Evolutionary conservation across 331 rosid genomes (phyloP).

Genomic region (Spiraea crenata): DNA sequence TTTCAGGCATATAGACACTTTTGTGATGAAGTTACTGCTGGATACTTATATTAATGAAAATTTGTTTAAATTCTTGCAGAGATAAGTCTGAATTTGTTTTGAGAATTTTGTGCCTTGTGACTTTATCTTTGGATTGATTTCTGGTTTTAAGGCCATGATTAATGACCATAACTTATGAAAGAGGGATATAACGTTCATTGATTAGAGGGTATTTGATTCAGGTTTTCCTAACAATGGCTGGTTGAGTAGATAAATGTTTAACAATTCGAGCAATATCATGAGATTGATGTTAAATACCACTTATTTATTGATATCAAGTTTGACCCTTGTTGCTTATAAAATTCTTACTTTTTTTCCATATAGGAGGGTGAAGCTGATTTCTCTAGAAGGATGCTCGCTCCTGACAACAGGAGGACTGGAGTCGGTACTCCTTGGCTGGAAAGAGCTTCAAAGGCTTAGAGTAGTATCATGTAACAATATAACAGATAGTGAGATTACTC

Average conservation of each 20-base stretch:
- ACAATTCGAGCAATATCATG: background rate
- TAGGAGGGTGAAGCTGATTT: constrained; percentile 44
- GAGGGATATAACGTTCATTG: background rate
- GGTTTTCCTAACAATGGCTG: background rate
- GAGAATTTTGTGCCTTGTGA: background rate
- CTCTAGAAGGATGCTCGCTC: constrained; percentile 45
- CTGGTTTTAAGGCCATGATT: background rate
- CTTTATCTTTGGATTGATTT: constrained; percentile 1
- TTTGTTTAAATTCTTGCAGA: background rate
- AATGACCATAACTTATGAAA: background rate
- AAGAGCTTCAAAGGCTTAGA: constrained; percentile 47
- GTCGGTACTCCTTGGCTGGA: constrained; percentile 42
- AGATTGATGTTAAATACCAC: constrained; percentile 1
- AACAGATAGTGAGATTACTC: constrained; percentile 34
- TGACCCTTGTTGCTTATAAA: background rate
- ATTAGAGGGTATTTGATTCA: background rate
- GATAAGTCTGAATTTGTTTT: background rate
- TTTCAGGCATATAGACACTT: background rate
- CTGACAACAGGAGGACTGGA: constrained; percentile 45
- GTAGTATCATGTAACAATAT: constrained; percentile 43
- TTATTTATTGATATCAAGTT: background rate
- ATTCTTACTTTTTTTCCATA: background rate
- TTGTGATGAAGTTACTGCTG: background rate
- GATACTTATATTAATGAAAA: background rate
- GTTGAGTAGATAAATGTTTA: background rate